Evolutionary conservation across 768 basidiomycete species (phyloP).

Genomic region (Paxillus ammoniavirescens): DNA sequence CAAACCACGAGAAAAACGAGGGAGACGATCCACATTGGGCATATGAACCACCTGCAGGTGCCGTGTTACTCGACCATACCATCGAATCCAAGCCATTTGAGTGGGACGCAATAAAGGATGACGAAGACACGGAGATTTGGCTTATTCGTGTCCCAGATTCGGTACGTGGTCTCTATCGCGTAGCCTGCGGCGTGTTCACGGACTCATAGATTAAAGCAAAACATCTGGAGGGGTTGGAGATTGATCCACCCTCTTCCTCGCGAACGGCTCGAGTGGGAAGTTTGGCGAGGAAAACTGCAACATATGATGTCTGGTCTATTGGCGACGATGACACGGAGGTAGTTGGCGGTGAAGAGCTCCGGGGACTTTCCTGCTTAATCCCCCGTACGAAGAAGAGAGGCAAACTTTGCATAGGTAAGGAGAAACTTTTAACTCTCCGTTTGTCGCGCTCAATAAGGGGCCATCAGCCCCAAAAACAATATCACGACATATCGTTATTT

Average conservation of each 20-base stretch:
- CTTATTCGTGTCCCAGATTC: conserved; percentile 66
- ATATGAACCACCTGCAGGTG: conserved; percentile 56
- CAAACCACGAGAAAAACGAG: conserved; percentile 46
- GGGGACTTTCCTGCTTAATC: conserved; percentile 57
- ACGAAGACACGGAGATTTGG: conserved; percentile 66
- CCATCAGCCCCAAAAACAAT: conserved; percentile 57
- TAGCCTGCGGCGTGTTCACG: neutral
- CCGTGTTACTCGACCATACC: conserved; percentile 45
- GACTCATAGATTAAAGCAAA: conserved; percentile 59
- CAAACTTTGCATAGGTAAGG: conserved; percentile 54
- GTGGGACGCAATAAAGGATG: conserved; percentile 60
- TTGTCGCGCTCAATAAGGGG: conserved; percentile 47
- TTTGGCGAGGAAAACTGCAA: conserved; percentile 50
- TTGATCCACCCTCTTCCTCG: conserved; percentile 45
- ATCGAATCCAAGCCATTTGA: conserved; percentile 55
- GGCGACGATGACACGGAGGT: conserved; percentile 37
- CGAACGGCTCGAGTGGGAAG: conserved; percentile 44
- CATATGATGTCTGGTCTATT: conserved; percentile 68
- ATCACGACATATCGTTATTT: conserved; percentile 55
- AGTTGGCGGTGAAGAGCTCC: conserved; percentile 63
- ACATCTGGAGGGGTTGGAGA: conserved; percentile 50
- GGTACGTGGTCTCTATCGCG: conserved; percentile 40
- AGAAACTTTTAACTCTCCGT: neutral
- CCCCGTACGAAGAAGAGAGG: conserved; percentile 63
- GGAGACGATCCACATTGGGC: conserved; percentile 56